These are phyloP conservation scores for Cladophialophora yegresii DNA, from an alignment of 2,329 filamentous ascomycete genomes.

Conservation along the genomic window DNA sequence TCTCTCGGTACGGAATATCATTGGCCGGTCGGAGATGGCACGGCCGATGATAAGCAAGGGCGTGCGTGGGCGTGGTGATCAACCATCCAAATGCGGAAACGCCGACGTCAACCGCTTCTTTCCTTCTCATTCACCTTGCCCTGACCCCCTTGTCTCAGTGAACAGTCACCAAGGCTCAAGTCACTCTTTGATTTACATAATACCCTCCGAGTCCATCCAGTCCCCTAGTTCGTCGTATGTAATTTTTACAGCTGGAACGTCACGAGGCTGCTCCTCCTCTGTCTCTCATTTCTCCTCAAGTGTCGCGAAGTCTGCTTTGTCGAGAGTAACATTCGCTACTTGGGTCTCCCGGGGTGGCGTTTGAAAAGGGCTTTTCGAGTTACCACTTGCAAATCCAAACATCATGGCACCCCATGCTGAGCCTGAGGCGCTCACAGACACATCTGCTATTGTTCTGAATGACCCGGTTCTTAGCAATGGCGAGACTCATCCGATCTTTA, in stretches of 20 bases:
- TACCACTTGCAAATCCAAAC: neutral
- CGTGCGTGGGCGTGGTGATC: neutral
- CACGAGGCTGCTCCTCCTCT: slow-evolving; percentile 12
- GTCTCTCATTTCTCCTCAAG: neutral
- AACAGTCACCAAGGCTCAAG: neutral
- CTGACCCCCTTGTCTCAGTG: neutral
- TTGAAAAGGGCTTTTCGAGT: neutral
- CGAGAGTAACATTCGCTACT: neutral
- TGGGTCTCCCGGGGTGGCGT: neutral
- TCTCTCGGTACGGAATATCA: neutral
- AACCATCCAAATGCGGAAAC: neutral
- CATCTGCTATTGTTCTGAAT: slow-evolving; percentile 42
- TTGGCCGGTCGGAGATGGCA: slow-evolving; percentile 12
- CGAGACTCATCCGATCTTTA: slow-evolving; percentile 46
- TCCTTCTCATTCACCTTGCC: slow-evolving; percentile 10
- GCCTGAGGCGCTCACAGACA: slow-evolving; percentile 43
- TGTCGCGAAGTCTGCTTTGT: neutral
- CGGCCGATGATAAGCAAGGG: slow-evolving; percentile 19
- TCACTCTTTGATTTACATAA: slow-evolving; percentile 17
- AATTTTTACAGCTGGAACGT: slow-evolving; percentile 10
- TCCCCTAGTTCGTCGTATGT: slow-evolving; percentile 17
- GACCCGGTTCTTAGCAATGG: slow-evolving; percentile 38
- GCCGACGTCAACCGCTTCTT: slow-evolving; percentile 22
- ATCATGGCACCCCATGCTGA: slow-evolving; percentile 34
- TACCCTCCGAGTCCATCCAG: slow-evolving; percentile 8